These are phyloP conservation scores for Aspergillus tamarii DNA, from an alignment of 2,329 filamentous ascomycete species.

Conservation along the genomic window DNA sequence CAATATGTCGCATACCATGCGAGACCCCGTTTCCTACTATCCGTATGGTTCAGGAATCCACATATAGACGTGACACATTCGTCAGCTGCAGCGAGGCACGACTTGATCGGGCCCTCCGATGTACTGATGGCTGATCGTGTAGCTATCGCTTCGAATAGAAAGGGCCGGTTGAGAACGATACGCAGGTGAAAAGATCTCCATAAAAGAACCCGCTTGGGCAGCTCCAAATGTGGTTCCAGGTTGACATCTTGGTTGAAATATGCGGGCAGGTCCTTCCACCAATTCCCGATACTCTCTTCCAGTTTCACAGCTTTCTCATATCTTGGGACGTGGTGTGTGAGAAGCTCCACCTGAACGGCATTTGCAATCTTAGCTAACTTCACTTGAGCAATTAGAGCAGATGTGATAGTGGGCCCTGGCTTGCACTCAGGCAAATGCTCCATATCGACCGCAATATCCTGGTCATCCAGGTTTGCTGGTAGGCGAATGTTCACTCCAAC, in stretches of 20 bases:
- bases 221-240: conserved; percentile 21
- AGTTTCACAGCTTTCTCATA: conserved; percentile 19
- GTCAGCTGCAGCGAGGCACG: conserved; percentile 24
- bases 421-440: conserved; percentile 19
- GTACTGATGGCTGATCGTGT: conserved; percentile 20
- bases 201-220: conserved; percentile 22
- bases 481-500: conserved; percentile 24
- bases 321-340: conserved; percentile 23
- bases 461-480: conserved; percentile 23
- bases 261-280: conserved; percentile 20
- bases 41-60: conserved; percentile 22
- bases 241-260: conserved; percentile 15
- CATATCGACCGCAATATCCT: conserved; percentile 26
- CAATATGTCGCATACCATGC: conserved; percentile 29
- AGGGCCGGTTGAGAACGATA: conserved; percentile 27
- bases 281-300: conserved; percentile 21
- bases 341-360: conserved; percentile 24
- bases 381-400: conserved; percentile 23
- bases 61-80: conserved; percentile 26
- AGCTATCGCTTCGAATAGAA: conserved; percentile 23
- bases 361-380: conserved; percentile 27
- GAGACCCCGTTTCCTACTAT: conserved; percentile 20
- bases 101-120: conserved; percentile 16
- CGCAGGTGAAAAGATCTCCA: conserved; percentile 28
- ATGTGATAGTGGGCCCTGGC: conserved; percentile 21